Conservation (phyloP, 495 filamentous ascomycete species). For the Annulohypoxylon moriforme region DNA sequence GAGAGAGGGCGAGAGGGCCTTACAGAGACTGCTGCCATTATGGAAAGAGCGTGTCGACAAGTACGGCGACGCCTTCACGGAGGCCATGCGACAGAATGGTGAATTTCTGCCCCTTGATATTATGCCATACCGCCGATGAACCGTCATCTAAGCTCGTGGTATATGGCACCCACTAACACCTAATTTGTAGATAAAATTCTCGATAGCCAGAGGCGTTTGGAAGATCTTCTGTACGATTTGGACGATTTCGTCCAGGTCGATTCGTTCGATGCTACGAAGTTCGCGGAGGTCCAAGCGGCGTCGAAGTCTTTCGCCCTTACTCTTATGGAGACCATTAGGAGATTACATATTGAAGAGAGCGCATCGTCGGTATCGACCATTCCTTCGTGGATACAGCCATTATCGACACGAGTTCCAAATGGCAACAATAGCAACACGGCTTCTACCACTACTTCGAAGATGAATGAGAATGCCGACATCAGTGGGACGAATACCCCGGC, state of each 20-base stretch:
- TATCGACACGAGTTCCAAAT: conserved; percentile 12
- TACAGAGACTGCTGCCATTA: conserved; percentile 48
- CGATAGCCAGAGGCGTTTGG: conserved; percentile 47
- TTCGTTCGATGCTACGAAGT: conserved; percentile 48
- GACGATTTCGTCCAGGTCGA: conserved; percentile 52
- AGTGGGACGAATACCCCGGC: conserved; percentile 17
- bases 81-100: conserved; percentile 53
- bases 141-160: neutral
- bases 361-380: conserved; percentile 10
- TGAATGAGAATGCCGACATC: conserved; percentile 14
- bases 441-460: conserved; percentile 15
- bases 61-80: conserved; percentile 50
- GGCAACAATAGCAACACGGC: conserved; percentile 10
- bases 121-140: neutral
- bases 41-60: conserved; percentile 52
- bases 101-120: conserved; percentile 11
- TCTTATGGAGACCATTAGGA: conserved; percentile 50
- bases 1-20: conserved; percentile 51
- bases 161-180: conserved; percentile 13
- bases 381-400: conserved; percentile 28
- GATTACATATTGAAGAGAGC: conserved; percentile 44
- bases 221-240: conserved; percentile 55
- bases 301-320: conserved; percentile 54
- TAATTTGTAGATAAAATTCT: conserved; percentile 44
- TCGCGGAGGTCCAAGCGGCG: conserved; percentile 49